Evolutionary conservation across 164 flowering plant genomes (phyloP).

Genomic region (Liriodendron chinense): DNA sequence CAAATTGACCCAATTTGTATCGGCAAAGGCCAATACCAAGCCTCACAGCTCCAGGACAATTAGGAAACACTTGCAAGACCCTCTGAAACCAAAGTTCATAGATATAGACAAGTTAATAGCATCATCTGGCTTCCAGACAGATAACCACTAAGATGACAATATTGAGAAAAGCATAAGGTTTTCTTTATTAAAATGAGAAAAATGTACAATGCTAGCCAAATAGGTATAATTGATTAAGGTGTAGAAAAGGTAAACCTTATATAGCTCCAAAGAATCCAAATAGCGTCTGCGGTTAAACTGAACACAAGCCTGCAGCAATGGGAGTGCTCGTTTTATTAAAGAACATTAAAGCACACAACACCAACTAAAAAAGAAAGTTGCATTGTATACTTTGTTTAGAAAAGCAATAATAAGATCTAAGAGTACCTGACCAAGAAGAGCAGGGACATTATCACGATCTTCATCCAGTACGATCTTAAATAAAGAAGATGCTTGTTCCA

Average conservation of each 20-base stretch:
- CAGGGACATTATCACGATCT: constrained; percentile 83
- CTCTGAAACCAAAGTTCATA: constrained; percentile 44
- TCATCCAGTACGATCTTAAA: constrained; percentile 91
- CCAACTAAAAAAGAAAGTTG: neutral
- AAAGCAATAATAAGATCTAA: neutral
- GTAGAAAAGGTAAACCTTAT: constrained; percentile 56
- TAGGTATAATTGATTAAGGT: neutral
- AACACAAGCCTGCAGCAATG: constrained; percentile 77
- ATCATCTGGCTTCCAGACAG: neutral
- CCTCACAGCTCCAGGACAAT: constrained; percentile 83
- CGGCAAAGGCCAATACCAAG: constrained; percentile 94
- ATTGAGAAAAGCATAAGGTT: neutral
- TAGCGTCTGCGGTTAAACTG: constrained; percentile 79
- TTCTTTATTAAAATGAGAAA: neutral
- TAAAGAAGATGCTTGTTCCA: constrained; percentile 86
- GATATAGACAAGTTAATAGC: constrained; percentile 7
- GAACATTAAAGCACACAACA: neutral
- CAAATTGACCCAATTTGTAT: constrained; percentile 77
- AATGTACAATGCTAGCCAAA: neutral
- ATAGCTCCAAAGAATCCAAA: constrained; percentile 75
- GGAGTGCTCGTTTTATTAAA: neutral
- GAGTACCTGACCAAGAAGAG: constrained; percentile 96
- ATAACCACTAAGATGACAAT: neutral
- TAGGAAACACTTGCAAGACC: constrained; percentile 85
- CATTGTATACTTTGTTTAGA: neutral